A percentile compares a stretch with the other conserved stretches of the same genome.
Conservation (phyloP, 768 basidiomycete species). For the Termitomyces sp. region DNA sequence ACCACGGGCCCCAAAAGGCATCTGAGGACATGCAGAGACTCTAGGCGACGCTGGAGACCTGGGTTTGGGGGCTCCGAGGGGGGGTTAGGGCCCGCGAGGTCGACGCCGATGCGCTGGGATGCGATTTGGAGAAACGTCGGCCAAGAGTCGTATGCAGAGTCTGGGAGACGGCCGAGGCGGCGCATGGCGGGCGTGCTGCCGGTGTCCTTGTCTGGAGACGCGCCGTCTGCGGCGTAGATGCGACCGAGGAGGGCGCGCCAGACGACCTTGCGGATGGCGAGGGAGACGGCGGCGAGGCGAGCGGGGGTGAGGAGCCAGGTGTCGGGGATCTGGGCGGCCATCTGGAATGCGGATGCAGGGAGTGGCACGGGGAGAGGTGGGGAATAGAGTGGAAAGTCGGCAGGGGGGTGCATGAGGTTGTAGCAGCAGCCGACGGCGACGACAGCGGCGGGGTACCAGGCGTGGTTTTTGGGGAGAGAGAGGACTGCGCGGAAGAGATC, state of each 20-base stretch:
- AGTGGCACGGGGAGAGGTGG: constrained; percentile 32
- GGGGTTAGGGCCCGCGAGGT: constrained; percentile 2
- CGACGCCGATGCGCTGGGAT: constrained; percentile 23
- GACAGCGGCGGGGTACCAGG: constrained; percentile 48
- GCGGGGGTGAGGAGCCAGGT: constrained; percentile 47
- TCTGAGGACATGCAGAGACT: constrained; percentile 58
- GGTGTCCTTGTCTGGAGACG: constrained; percentile 14
- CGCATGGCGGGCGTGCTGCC: constrained; percentile 38
- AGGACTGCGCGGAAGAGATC: constrained; percentile 56
- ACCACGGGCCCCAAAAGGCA: constrained; percentile 66
- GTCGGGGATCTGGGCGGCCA: constrained; percentile 67
- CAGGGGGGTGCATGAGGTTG: constrained; percentile 50
- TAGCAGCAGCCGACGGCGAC: constrained; percentile 79
- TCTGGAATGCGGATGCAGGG: constrained; percentile 53
- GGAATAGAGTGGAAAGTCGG: constrained; percentile 52
- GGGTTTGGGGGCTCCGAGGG: constrained; percentile 11
- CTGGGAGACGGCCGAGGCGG: constrained; percentile 42
- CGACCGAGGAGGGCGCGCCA: constrained; percentile 61
- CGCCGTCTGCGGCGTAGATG: constrained; percentile 1
- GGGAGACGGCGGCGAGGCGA: constrained; percentile 29
- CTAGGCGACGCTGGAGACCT: constrained; percentile 36
- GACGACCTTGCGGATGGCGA: constrained; percentile 62
- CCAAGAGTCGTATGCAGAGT: constrained; percentile 47
- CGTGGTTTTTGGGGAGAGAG: constrained; percentile 3
- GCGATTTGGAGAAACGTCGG: constrained; percentile 34